Conservation (phyloP, 108 stramenopile species). For the Fragilaria radians region DNA sequence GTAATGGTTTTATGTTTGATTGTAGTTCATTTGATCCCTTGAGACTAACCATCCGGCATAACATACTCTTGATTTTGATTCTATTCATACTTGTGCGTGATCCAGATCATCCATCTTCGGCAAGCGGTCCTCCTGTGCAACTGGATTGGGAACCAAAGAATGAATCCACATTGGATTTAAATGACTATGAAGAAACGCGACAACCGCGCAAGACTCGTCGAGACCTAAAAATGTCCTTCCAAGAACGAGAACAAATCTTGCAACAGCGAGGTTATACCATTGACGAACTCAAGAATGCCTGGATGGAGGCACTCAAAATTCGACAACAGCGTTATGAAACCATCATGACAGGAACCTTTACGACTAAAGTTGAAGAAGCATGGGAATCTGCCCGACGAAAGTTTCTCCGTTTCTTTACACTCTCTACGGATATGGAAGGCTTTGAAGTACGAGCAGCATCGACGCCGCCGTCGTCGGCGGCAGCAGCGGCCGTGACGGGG, state of each 20-base stretch:
- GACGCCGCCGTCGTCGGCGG: too few relatives aligned
- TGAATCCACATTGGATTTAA: slow-evolving; percentile 17
- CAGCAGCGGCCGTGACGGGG: too few relatives aligned
- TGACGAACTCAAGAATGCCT: slow-evolving; percentile 41
- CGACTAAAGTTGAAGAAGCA: slow-evolving; percentile 40
- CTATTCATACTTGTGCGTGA: too few relatives aligned
- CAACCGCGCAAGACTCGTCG: slow-evolving; percentile 34
- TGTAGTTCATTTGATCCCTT: too few relatives aligned
- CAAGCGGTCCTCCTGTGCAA: slow-evolving; percentile 45
- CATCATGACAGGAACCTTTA: slow-evolving; percentile 20
- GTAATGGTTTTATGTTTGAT: too few relatives aligned
- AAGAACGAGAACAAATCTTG: slow-evolving; percentile 34
- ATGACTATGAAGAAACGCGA: slow-evolving; percentile 38
- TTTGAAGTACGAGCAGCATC: too few relatives aligned
- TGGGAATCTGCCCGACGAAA: slow-evolving; percentile 50
- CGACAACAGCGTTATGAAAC: slow-evolving; percentile 44
- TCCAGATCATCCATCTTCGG: slow-evolving; percentile 42
- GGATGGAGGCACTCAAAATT: slow-evolving; percentile 36
- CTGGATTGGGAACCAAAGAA: slow-evolving; percentile 33
- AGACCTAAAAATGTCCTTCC: slow-evolving; percentile 30
- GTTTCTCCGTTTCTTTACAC: slow-evolving; percentile 14
- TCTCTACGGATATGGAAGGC: background rate
- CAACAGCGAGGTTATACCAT: slow-evolving; percentile 34
- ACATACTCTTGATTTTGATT: too few relatives aligned
- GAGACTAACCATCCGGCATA: too few relatives aligned